Conservation (phyloP, 31 red algal genomes). For the Porphyra umbilicalis region DNA sequence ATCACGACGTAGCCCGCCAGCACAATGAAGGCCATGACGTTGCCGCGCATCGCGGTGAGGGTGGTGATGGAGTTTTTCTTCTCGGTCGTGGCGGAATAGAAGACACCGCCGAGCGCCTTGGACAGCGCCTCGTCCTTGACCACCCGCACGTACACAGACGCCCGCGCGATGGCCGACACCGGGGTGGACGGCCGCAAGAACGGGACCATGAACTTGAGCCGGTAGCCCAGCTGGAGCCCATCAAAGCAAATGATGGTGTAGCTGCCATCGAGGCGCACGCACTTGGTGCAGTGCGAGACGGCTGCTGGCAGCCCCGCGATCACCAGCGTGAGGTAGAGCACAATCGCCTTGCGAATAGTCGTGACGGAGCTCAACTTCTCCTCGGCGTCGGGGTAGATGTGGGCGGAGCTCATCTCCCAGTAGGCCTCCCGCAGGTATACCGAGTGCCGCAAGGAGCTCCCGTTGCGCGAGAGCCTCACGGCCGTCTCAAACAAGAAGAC, state of each 20-base stretch:
- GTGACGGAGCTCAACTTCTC: background rate
- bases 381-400: background rate
- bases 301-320: background rate
- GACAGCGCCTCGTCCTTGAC: background rate
- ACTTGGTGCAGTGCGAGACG: background rate
- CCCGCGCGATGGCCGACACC: background rate
- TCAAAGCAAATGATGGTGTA: background rate
- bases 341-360: background rate
- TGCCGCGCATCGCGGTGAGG: background rate
- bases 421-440: background rate
- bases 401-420: background rate
- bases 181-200: background rate
- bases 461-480: background rate
- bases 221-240: background rate
- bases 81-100: background rate
- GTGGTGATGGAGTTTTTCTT: background rate
- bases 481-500: background rate
- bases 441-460: background rate
- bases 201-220: background rate
- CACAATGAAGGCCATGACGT: background rate
- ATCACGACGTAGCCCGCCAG: background rate
- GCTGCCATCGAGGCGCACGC: background rate
- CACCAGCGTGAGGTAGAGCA: background rate
- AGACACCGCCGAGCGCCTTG: background rate
- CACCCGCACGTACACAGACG: background rate